Percentiles rank a stretch among this genome's conserved stretches.
Evolutionary conservation across 345 rosid species (phyloP).

Genomic region (Hibiscus mutabilis): DNA sequence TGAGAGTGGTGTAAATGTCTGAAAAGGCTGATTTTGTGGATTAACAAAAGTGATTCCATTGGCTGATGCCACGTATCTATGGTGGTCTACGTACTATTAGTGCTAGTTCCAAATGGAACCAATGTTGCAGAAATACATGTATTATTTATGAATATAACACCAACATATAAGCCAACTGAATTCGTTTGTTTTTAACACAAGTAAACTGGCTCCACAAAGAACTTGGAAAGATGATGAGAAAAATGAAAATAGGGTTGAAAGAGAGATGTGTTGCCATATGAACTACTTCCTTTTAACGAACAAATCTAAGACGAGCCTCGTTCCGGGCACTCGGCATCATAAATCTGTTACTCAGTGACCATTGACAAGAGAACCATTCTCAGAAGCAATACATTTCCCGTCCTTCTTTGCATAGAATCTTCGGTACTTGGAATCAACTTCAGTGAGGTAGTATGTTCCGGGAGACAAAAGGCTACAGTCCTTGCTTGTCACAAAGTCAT

Average conservation of each 20-base stretch:
- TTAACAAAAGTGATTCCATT: constrained; percentile 18
- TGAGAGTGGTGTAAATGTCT: constrained; percentile 9
- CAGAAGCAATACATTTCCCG: constrained; percentile 17
- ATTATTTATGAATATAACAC: background rate
- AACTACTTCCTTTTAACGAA: constrained; percentile 14
- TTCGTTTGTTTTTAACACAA: background rate
- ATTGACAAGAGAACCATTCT: constrained; percentile 50
- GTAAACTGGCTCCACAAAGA: background rate
- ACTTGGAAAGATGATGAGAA: background rate
- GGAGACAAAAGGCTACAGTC: constrained; percentile 79
- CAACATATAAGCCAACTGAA: background rate
- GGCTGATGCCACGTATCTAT: constrained; percentile 7
- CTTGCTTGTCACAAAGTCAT: constrained; percentile 88
- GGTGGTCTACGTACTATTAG: background rate
- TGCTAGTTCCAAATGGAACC: background rate
- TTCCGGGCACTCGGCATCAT: background rate
- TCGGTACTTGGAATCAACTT: constrained; percentile 88
- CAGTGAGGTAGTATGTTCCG: constrained; percentile 86
- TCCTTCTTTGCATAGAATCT: constrained; percentile 79
- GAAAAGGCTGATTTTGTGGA: constrained; percentile 15
- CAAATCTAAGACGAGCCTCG: constrained; percentile 6
- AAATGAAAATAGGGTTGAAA: background rate
- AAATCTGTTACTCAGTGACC: constrained; percentile 45
- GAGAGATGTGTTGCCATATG: background rate
- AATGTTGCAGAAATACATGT: background rate